Base-by-base conservation (phyloP, 352 stramenopile genomes). In the Hyaloperonospora arabidopsidis region DNA sequence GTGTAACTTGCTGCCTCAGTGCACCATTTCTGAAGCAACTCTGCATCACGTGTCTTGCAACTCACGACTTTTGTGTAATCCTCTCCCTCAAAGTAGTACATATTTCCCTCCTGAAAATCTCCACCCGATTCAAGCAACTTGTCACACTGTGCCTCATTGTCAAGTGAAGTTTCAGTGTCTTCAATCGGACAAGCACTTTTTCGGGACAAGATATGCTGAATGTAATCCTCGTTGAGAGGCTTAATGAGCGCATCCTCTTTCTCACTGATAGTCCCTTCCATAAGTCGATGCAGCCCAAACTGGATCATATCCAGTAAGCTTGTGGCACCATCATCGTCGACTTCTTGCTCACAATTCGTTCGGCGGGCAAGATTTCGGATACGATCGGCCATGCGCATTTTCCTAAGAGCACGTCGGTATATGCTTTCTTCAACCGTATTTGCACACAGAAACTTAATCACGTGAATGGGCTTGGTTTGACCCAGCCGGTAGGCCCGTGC, bases 51-150 rank as follows among this genome's bases (percentile, higher is more conserved):
- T 4, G 29, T 45, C 38, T 75, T 83, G 5, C 45, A 53, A 40
- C 43, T 68, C 39, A 68, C 49, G 2, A 60, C 61, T 14, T 70
- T 76, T 15, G 70, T 76, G 48, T 87, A 88, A 50, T 91, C 78
- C 59, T 84, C 70, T 19, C 80, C 80, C 47, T 91, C 78, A 59
- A 87, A 91, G 46, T 87, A 89, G 61, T 91, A 88, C 74, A 91
- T 91, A 38, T 89, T 88, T 23, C 87, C 80, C 43, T 87, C 80
- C 5, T 56, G 63, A 21, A 87, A 75, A 50, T 86, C 76, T 8
- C 75, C 75, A 44, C 70, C 76, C 0, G 70, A 72, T 23, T 79
- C 70, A 4, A 76, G 67, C 18, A 88, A 49, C 7, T 72, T 65
- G 22, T 88, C 75, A 44, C 53, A 78, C 50, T 68, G 59, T 8